Evolutionary conservation across 2,329 filamentous ascomycete genomes (phyloP).

Genomic region (Fragosphaeria purpurea): DNA sequence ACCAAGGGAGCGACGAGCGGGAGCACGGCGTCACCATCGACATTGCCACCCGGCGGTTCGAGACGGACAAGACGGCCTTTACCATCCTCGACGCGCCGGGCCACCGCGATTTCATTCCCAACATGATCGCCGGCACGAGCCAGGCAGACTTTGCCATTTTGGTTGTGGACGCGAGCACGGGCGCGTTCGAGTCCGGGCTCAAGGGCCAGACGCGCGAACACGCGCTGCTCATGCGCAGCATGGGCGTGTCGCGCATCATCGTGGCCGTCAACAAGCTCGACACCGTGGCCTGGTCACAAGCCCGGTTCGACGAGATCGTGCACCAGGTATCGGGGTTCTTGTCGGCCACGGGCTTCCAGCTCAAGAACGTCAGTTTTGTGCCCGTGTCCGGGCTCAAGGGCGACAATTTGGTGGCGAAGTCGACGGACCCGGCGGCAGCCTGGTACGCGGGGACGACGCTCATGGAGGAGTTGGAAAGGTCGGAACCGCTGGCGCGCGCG

Average conservation of each 20-base stretch:
- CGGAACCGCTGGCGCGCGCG: conserved; percentile 60
- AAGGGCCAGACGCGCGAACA: conserved; percentile 94
- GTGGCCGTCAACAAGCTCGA: conserved; percentile 96
- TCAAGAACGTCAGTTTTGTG: conserved; percentile 74
- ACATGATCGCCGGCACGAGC: conserved; percentile 95
- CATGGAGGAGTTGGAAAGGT: conserved; percentile 75
- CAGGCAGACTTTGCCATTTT: conserved; percentile 94
- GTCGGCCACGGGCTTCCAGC: conserved; percentile 67
- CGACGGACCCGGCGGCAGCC: conserved; percentile 43
- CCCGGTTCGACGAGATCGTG: conserved; percentile 74
- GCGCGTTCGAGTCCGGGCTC: conserved; percentile 86
- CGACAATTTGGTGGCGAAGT: conserved; percentile 65
- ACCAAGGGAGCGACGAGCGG: conserved; percentile 83
- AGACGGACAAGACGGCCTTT: conserved; percentile 76
- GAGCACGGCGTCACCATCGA: conserved; percentile 90
- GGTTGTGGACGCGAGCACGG: conserved; percentile 82
- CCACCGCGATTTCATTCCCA: conserved; percentile 91
- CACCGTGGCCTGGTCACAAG: conserved; percentile 70
- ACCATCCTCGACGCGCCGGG: conserved; percentile 94
- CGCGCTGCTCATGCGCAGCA: conserved; percentile 76
- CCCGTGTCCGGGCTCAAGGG: conserved; percentile 84
- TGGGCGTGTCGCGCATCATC: conserved; percentile 80
- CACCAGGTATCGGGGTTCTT: conserved; percentile 79
- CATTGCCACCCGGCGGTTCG: conserved; percentile 89
- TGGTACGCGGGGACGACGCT: conserved; percentile 81